Conservation (phyloP, 371 early-diverging fungal species). For the Rhizopus stolonifer region DNA sequence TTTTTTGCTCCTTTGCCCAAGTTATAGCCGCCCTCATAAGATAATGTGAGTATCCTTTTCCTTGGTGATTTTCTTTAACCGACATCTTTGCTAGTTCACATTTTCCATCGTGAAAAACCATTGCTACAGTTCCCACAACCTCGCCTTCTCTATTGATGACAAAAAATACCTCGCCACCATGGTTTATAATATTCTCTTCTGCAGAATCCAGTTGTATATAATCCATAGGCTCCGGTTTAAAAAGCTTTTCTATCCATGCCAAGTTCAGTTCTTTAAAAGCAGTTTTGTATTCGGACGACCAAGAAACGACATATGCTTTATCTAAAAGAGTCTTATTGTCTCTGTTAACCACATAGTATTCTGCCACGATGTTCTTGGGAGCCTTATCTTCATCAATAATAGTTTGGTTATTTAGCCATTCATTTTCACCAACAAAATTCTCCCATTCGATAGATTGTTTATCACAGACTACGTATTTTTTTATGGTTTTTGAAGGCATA, state of each 20-base stretch:
- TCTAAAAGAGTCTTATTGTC: slow-evolving; percentile 3
- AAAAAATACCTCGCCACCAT: slow-evolving; percentile 24
- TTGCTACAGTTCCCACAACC: slow-evolving; percentile 20
- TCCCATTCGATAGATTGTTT: slow-evolving; percentile 15
- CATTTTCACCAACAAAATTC: slow-evolving; percentile 3
- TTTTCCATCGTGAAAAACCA: slow-evolving; percentile 18
- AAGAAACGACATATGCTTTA: slow-evolving; percentile 11
- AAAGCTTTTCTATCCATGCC: slow-evolving; percentile 15
- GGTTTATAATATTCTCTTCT: slow-evolving; percentile 20
- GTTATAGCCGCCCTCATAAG: slow-evolving; percentile 17
- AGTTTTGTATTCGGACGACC: slow-evolving; percentile 12
- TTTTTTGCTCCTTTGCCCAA: slow-evolving; percentile 14
- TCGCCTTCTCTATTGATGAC: slow-evolving; percentile 1
- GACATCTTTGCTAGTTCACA: slow-evolving; percentile 26
- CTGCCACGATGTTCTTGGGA: slow-evolving; percentile 8
- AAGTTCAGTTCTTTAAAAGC: slow-evolving; percentile 21
- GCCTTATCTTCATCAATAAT: no score
- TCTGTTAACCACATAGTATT: slow-evolving; percentile 16
- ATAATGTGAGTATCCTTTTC: slow-evolving; percentile 24
- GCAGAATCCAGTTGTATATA: slow-evolving; percentile 16
- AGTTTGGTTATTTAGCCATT: slow-evolving; percentile 2
- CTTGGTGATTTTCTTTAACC: slow-evolving; percentile 15
- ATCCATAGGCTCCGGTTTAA: slow-evolving; percentile 17
- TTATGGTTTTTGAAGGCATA: background rate
- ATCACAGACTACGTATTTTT: background rate